Evolutionary conservation across 2,329 filamentous ascomycete genomes (phyloP), one percentile per base, ranked within the genome.

Genomic region (Paecilomyces sp.): DNA sequence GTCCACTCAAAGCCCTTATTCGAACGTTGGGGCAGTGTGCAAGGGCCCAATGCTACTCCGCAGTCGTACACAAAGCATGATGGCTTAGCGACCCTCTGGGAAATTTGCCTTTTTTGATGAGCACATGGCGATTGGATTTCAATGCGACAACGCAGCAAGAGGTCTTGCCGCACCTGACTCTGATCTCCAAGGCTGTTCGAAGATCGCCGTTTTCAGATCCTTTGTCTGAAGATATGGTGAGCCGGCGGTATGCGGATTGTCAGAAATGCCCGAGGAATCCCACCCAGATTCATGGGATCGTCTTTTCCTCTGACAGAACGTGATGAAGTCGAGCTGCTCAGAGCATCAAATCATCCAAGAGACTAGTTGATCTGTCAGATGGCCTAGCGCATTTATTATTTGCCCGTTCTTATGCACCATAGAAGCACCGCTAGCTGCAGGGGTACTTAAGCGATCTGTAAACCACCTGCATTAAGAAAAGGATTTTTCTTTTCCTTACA

Each of bases 101-200:
- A 47, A 47, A 4, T 47, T 47, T 47, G 41, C 13, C 41, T 47
- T 28, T 28, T 22, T 41, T n/a, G 41, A 47, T 47, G 41, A 47
- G 41, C 25, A 52, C 55, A 53, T 59, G 57, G 55, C 60, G 60
- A 64, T 62, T 64, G 58, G 59, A 59, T 59, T 51, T 57, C 54
- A 57, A 60, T 36, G 61, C 57, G 59, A 65, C 63, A 65, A 64
- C 63, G 55, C 61, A 64, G 60, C 63, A 62, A 58, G 36, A 54
- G 58, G 24, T 62, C n/a, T n/a, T 25, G 22, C 22, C 15, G 51
- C 24, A 12, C 24, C 28, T 22, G 51, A 51, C 24, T 53, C 13
- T 30, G 18, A 28, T 30, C 24, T 30, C 51, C 7, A 15, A 24
- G 22, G 7, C 51, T 12, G 18, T 15, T 22, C 11, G 13, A 25